Conservation (phyloP, 208 protist genomes). For the Crithidia thermophila region DNA sequence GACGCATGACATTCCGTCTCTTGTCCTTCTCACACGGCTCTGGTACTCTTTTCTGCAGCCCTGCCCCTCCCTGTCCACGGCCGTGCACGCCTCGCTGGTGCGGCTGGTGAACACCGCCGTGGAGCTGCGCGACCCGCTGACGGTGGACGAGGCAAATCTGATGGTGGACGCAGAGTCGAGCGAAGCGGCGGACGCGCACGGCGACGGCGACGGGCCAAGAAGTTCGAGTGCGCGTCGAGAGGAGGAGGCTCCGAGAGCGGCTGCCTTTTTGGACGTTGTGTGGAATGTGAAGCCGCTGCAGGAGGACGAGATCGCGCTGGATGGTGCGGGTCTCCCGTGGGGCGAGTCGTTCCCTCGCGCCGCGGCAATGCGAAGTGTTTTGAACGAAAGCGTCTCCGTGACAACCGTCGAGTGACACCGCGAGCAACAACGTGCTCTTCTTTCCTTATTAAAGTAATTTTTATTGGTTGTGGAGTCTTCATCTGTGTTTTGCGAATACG, state of each 20-base stretch:
- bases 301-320: conserved; percentile 3
- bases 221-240: not conserved
- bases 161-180: not conserved
- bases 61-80: not conserved
- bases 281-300: conserved; percentile 23
- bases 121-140: conserved; percentile 13
- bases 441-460: no score
- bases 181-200: not conserved
- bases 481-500: no score
- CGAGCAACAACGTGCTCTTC: no score
- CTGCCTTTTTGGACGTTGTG: conserved; percentile 16
- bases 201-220: no score
- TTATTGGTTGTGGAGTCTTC: no score
- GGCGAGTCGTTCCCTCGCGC: conserved; percentile 9
- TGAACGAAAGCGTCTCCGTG: conserved; percentile 15
- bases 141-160: not conserved
- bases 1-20: conserved; percentile 19
- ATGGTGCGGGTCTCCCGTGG: conserved; percentile 10
- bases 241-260: not conserved
- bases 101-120: conserved; percentile 10
- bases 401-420: conserved; percentile 4
- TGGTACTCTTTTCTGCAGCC: conserved; percentile 19
- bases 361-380: conserved; percentile 10
- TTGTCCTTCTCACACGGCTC: conserved; percentile 25
- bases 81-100: conserved; percentile 10